These are phyloP conservation scores for Avena insularis DNA, from an alignment of 176 grass and related monocot genomes.

Conservation along the genomic window DNA sequence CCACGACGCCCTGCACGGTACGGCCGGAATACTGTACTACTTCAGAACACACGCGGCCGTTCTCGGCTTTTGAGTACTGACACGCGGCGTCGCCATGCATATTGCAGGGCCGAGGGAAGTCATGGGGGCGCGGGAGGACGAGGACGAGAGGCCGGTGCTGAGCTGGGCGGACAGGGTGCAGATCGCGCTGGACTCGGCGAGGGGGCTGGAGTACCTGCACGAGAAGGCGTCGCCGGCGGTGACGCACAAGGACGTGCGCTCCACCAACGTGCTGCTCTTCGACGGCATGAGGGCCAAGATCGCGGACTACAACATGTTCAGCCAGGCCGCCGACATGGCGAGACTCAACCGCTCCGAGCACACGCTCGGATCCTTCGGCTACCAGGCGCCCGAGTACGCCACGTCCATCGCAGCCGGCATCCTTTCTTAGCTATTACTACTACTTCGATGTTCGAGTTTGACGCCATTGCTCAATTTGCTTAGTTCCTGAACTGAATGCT, in stretches of 20 bases:
- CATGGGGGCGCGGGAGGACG: not conserved
- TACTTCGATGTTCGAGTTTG: no score
- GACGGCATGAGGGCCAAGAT: constrained; percentile 59
- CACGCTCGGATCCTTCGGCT: constrained; percentile 67
- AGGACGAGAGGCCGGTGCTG: constrained; percentile 38
- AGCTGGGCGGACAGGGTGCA: constrained; percentile 56
- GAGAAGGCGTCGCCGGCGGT: constrained; percentile 56
- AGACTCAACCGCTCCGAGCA: constrained; percentile 59
- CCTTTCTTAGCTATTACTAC: no score
- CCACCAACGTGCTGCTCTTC: constrained; percentile 77
- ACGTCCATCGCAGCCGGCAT: no score
- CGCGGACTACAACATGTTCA: constrained; percentile 76
- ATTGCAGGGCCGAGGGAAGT: constrained; percentile 18
- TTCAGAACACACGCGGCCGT: not conserved
- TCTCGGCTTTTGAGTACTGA: not conserved
- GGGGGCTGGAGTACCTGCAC: constrained; percentile 76
- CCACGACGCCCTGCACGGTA: constrained; percentile 63
- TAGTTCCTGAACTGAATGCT: constrained; percentile 16
- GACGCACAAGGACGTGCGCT: constrained; percentile 64
- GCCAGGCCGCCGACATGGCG: constrained; percentile 68
- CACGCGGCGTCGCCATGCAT: not conserved
- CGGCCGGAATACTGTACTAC: no score
- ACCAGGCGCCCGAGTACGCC: constrained; percentile 69
- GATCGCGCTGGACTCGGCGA: constrained; percentile 68
- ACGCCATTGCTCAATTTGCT: not conserved